These are phyloP conservation scores for Citrus unshiu DNA, from an alignment of 345 rosid species.

Conservation along the genomic window DNA sequence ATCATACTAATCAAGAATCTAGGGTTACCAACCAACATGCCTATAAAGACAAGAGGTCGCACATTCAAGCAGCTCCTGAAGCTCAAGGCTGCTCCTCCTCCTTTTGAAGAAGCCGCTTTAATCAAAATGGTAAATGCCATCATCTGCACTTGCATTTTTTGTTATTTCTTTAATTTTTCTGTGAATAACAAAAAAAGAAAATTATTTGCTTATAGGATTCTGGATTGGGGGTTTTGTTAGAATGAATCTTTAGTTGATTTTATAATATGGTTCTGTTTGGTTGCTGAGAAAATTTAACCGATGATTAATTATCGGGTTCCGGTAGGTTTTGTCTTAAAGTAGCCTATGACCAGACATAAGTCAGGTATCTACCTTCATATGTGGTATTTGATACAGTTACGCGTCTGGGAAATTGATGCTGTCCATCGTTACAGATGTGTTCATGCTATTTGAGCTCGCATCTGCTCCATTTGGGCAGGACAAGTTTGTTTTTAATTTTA, in stretches of 20 bases:
- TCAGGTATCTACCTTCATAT: conserved; percentile 17
- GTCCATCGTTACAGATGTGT: conserved; percentile 17
- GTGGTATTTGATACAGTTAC: conserved; percentile 19
- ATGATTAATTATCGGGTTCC: background rate
- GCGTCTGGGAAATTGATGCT: conserved; percentile 6
- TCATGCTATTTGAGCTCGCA: background rate
- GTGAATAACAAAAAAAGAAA: background rate
- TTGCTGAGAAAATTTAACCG: background rate
- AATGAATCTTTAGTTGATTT: background rate
- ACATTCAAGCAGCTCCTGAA: background rate
- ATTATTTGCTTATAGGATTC: background rate
- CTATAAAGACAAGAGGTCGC: no score
- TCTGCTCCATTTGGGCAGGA: conserved; percentile 19
- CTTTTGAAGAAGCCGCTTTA: background rate
- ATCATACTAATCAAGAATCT: background rate
- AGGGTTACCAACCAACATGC: background rate
- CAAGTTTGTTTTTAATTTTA: background rate
- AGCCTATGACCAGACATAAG: background rate
- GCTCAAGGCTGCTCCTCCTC: no score
- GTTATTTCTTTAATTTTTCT: background rate
- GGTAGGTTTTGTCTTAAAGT: background rate
- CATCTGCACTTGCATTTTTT: background rate
- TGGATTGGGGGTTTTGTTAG: background rate
- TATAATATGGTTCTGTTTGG: background rate
- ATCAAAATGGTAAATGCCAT: background rate